Percentiles rank a stretch among this genome's conserved stretches.
These are phyloP conservation scores for Barnettozyma pratensis DNA, from an alignment of 805 yeast genomes.

Conservation along the genomic window DNA sequence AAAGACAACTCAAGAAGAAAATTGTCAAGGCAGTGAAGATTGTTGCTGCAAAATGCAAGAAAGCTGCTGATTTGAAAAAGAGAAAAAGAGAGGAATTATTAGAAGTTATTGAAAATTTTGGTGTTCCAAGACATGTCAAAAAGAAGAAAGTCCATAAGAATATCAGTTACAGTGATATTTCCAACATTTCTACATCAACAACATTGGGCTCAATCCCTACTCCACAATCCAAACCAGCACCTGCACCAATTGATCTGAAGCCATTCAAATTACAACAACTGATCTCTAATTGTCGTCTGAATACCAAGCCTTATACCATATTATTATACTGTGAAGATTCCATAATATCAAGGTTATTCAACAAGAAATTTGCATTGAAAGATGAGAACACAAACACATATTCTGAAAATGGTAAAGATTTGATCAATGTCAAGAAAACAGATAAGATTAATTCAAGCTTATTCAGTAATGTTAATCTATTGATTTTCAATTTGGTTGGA, in stretches of 20 bases:
- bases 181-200: conserved; percentile 5
- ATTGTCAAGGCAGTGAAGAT: conserved; percentile 29
- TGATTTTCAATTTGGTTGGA: conserved; percentile 36
- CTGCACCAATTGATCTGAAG: conserved; percentile 17
- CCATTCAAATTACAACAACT: conserved; percentile 22
- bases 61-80: conserved; percentile 27
- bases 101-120: conserved; percentile 30
- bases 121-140: conserved; percentile 26
- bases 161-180: conserved; percentile 1
- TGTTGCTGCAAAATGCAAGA: conserved; percentile 23
- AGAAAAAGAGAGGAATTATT: conserved; percentile 36
- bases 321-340: conserved; percentile 21
- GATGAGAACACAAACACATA: conserved; percentile 1
- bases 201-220: conserved; percentile 3
- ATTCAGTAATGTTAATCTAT: conserved; percentile 27
- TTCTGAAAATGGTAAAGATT: conserved; percentile 2
- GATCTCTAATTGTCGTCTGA: conserved; percentile 4
- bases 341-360: conserved; percentile 28
- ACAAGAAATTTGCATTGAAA: conserved; percentile 28
- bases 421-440: conserved; percentile 21
- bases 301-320: conserved; percentile 7
- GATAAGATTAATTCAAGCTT: conserved; percentile 21
- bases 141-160: conserved; percentile 16
- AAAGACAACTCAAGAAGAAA: conserved; percentile 26
- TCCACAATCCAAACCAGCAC: conserved; percentile 5